These are phyloP conservation scores for Leccinum obscurum DNA, from an alignment of 768 basidiomycete species.

Conservation along the genomic window DNA sequence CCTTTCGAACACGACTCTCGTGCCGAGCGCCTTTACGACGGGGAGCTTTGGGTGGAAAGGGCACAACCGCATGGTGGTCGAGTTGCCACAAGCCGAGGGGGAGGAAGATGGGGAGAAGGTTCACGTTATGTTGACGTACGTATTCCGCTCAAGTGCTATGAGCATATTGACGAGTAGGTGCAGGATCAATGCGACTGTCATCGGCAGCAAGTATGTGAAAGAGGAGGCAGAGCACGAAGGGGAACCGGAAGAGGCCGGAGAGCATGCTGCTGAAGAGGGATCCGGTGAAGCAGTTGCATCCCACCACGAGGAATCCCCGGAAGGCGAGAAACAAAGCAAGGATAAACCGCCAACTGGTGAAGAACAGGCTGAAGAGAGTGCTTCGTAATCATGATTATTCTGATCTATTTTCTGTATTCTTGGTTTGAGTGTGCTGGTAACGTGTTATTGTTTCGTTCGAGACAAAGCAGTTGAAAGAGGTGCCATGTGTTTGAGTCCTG, in stretches of 20 bases:
- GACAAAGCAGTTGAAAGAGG: background rate
- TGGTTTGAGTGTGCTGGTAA: conserved; percentile 7
- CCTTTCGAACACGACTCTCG: conserved; percentile 55
- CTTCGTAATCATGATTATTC: conserved; percentile 17
- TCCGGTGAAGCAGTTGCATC: conserved; percentile 26
- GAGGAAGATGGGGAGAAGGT: conserved; percentile 59
- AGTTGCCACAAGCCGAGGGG: conserved; percentile 51
- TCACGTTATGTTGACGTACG: conserved; percentile 72
- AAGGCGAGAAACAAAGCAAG: conserved; percentile 24
- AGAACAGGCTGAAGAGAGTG: conserved; percentile 18
- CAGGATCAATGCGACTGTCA: conserved; percentile 76
- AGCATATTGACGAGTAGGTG: background rate
- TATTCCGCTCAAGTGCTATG: conserved; percentile 17
- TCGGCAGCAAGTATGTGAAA: conserved; percentile 62
- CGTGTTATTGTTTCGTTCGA: background rate
- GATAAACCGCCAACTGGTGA: conserved; percentile 22
- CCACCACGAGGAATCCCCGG: conserved; percentile 26
- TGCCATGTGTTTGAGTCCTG: background rate
- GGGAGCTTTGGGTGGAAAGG: conserved; percentile 90
- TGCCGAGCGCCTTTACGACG: conserved; percentile 63
- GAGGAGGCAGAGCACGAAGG: conserved; percentile 37
- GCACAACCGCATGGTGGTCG: conserved; percentile 62
- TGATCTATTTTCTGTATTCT: conserved; percentile 7
- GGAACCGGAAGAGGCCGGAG: conserved; percentile 28
- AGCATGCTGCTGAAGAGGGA: conserved; percentile 31